Base-by-base conservation (phyloP, 2,329 filamentous ascomycete species). In the Exophiala mesophila region DNA sequence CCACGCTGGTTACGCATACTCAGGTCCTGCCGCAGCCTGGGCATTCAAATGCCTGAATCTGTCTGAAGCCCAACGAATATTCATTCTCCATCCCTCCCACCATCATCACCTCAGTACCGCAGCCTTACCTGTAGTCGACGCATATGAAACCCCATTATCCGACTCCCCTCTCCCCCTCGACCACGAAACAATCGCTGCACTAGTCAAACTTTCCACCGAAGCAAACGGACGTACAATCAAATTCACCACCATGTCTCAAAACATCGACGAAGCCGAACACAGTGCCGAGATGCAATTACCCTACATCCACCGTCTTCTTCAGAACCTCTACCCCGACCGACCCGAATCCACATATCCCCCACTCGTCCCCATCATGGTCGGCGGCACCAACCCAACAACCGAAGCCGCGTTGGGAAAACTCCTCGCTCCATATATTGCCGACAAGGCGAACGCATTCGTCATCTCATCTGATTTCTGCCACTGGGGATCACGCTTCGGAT, bases 401-500 rank as follows among this genome's bases (percentile, higher is more conserved):
- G 90, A 97, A 64, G 76, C 77, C 36, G 68, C 63, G 1, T 78
- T 84, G 43, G 92, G 88, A 2, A 57, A 68, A 18, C 61, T 88
- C n/a, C 70, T 98, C 5, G 78, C 85, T 1, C 82, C 84, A 0
- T 94, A 92, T 61, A 68, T 98, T 5, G 71, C 73, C 23, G 84
- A 95, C 54, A 69, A 74, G 9, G 54, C 53, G 12, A 94, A 86
- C 47, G 80, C 83, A 1, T 96, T 97, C 60, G 76, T 98, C 47
- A 76, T 97, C 50, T 92, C 85, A 62, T 95, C 88, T 1, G 92
- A 98, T 63, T 98, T 98, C 63, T 96, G 90, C 52, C 92, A 98
- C 64, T 98, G 92, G 92, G 92, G 92, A 8, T 56, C 71, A 0
- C 76, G 87, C 36, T 98, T 96, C 63, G 71, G 76, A 41, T 98